These are phyloP conservation scores for Lathyrus aphaca DNA, from an alignment of 306 rosid genomes.

Conservation along the genomic window DNA sequence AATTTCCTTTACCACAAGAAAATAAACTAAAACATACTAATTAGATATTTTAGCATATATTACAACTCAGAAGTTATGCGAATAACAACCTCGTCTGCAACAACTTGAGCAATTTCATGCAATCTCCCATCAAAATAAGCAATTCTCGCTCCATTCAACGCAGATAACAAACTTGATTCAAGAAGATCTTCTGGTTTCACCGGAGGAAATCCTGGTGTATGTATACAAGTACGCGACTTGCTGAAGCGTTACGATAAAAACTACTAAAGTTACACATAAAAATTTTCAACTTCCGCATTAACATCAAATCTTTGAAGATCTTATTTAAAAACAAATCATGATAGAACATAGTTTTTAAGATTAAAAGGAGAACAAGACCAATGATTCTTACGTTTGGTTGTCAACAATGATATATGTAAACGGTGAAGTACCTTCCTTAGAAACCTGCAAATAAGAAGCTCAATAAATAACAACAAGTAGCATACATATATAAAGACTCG, in stretches of 20 bases:
- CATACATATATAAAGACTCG: background rate
- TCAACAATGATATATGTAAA: conserved; percentile 83
- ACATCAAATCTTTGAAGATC: conserved; percentile 5
- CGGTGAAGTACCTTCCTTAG: conserved; percentile 75
- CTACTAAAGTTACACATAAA: conserved; percentile 30
- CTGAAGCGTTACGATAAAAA: conserved; percentile 47
- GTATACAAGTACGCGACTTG: conserved; percentile 86
- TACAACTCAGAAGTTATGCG: background rate
- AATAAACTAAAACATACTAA: conserved; percentile 9
- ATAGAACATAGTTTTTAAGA: conserved; percentile 5
- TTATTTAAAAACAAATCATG: background rate
- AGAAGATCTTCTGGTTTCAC: conserved; percentile 76
- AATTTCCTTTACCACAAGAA: too few relatives aligned
- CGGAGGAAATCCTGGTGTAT: conserved; percentile 85
- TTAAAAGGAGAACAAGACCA: conserved; percentile 12
- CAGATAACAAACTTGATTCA: conserved; percentile 58
- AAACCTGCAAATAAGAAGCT: conserved; percentile 53
- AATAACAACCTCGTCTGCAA: conserved; percentile 77
- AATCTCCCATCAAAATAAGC: conserved; percentile 71
- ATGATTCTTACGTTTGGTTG: conserved; percentile 63
- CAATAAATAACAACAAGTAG: background rate
- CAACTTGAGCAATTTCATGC: conserved; percentile 75
- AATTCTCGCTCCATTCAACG: conserved; percentile 73
- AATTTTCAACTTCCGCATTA: conserved; percentile 23
- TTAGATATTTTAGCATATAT: conserved; percentile 14